Evolutionary conservation across 2,329 filamentous ascomycete genomes (phyloP).

Genomic region (Penicillium digitatum): DNA sequence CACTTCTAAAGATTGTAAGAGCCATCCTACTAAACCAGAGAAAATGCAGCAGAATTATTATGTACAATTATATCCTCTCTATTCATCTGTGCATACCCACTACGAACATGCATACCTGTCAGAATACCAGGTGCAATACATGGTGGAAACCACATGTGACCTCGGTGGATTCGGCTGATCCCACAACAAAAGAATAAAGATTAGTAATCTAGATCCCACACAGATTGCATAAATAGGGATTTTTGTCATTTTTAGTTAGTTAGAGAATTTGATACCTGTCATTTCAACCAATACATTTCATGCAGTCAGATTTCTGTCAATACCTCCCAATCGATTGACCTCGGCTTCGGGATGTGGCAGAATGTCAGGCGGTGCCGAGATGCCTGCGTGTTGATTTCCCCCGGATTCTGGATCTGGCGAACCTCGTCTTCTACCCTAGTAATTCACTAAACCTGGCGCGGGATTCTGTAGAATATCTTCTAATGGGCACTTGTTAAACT

Average conservation of each 20-base stretch:
- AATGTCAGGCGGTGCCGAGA: constrained; percentile 33
- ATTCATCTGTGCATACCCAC: too few relatives aligned
- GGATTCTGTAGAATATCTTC: constrained; percentile 2
- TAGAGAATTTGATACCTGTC: too few relatives aligned
- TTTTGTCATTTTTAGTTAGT: too few relatives aligned
- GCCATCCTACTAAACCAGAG: not conserved
- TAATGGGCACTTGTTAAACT: constrained; percentile 2
- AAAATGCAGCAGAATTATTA: not conserved
- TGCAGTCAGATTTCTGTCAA: too few relatives aligned
- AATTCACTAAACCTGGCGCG: not conserved
- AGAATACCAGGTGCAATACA: too few relatives aligned
- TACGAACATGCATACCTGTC: too few relatives aligned
- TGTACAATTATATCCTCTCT: not conserved
- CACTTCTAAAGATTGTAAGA: not conserved
- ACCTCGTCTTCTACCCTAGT: constrained; percentile 11
- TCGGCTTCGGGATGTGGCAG: constrained; percentile 37
- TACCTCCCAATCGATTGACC: constrained; percentile 22
- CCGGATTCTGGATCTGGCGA: constrained; percentile 31
- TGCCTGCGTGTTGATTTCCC: constrained; percentile 26
- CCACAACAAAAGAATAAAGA: too few relatives aligned
- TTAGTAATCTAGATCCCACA: too few relatives aligned
- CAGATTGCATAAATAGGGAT: too few relatives aligned
- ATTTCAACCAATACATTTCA: too few relatives aligned
- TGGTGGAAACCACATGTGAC: too few relatives aligned
- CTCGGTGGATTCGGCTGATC: too few relatives aligned